Percentiles rank a stretch among this genome's conserved stretches.
phyloP scores from a whole-genome alignment of 2,329 filamentous ascomycete species.

The Dothistroma septosporum region DNA sequence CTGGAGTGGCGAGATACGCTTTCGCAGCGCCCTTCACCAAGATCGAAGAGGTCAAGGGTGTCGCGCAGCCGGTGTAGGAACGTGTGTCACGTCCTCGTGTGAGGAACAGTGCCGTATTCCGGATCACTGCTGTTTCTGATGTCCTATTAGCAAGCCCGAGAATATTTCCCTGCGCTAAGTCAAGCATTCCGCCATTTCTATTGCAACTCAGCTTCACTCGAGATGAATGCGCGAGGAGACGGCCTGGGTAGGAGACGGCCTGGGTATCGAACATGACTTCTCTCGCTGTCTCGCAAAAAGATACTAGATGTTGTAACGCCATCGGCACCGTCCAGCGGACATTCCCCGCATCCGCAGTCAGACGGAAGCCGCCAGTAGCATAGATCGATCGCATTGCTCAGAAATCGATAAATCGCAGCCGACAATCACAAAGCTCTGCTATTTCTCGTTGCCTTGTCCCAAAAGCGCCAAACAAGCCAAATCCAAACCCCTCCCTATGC shows the following conservation, averaged over 20 bases:
- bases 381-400: background rate
- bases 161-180: background rate
- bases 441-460: background rate
- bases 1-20: conserved; percentile 25
- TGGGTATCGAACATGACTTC: background rate
- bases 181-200: background rate
- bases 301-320: background rate
- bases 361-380: background rate
- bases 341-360: background rate
- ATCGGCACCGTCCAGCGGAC: background rate
- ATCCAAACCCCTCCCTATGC: background rate
- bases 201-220: too few species aligned
- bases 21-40: conserved; percentile 28
- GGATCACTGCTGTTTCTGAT: background rate
- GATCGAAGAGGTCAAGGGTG: conserved; percentile 14
- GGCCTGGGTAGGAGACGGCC: background rate
- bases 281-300: background rate
- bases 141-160: background rate
- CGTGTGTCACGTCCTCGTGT: background rate
- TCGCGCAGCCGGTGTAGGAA: background rate
- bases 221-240: background rate
- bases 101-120: background rate
- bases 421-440: background rate
- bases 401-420: background rate
- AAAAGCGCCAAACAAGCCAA: background rate